A percentile compares a stretch with the other conserved stretches of the same genome.
Evolutionary conservation across 2,329 filamentous ascomycete genomes (phyloP).

Genomic region (Fusarium annulatum): DNA sequence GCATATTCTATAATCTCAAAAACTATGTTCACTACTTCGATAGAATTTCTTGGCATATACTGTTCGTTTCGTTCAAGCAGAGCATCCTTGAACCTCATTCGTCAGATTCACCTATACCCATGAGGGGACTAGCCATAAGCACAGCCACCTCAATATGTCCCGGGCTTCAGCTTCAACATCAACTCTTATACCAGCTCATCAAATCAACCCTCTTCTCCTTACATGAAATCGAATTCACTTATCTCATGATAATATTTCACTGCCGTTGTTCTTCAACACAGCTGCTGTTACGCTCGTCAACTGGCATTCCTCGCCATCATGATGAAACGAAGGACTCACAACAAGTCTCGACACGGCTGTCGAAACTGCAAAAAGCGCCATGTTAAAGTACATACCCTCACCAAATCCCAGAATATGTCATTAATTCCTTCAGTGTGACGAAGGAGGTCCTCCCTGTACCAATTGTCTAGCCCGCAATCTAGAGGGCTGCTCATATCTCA

Average conservation of each 20-base stretch:
- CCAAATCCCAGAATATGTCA: background rate
- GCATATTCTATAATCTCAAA: no score
- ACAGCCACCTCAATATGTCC: constrained; percentile 31
- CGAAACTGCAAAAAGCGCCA: constrained; percentile 44
- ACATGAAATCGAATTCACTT: background rate
- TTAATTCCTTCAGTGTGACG: constrained; percentile 47
- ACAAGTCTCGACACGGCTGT: constrained; percentile 42
- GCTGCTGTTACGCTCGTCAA: fast-evolving
- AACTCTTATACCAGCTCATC: background rate
- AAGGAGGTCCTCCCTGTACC: constrained; percentile 50
- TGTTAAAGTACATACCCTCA: constrained; percentile 29
- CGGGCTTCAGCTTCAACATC: background rate
- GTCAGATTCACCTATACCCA: background rate
- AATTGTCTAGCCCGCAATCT: constrained; percentile 47
- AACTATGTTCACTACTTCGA: background rate
- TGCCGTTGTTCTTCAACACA: background rate
- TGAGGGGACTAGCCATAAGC: constrained; percentile 17
- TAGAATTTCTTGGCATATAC: background rate
- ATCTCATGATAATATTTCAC: fast-evolving
- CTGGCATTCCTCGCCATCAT: background rate
- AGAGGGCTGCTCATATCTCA: constrained; percentile 37
- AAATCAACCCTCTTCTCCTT: background rate
- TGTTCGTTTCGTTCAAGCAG: background rate
- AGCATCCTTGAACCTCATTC: constrained; percentile 1
- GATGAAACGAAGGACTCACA: constrained; percentile 42